Evolutionary conservation across 257 asterid genomes (phyloP).

Genomic region (Gentiana dahurica): DNA sequence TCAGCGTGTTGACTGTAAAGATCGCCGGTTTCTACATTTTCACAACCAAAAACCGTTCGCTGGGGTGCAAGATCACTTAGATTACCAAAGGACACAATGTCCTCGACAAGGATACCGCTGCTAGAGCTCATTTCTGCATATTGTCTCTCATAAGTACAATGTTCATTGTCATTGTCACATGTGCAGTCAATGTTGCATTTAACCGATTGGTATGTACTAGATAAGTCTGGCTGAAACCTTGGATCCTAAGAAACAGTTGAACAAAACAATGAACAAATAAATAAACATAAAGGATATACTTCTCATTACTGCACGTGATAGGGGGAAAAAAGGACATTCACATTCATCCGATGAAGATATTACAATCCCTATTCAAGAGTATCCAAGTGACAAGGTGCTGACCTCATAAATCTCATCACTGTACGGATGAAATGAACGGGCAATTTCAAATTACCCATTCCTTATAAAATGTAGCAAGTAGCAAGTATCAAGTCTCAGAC

Average conservation of each 20-base stretch:
- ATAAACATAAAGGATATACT: no score
- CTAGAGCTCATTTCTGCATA: conserved; percentile 99
- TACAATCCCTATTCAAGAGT: no score
- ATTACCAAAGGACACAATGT: conserved; percentile 86
- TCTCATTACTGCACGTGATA: no score
- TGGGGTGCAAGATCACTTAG: conserved; percentile 82
- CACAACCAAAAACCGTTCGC: conserved; percentile 93
- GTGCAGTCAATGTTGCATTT: conserved; percentile 82
- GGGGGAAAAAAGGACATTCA: no score
- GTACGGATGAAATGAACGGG: no score
- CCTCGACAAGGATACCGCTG: conserved; percentile 91
- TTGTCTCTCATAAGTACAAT: conserved; percentile 78
- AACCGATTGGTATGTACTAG: conserved; percentile 70
- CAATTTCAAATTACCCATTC: no score
- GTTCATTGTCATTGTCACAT: conserved; percentile 64
- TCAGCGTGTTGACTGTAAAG: conserved; percentile 97
- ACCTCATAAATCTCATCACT: no score
- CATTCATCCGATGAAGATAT: no score
- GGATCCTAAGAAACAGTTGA: conserved; percentile 50
- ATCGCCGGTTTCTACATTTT: conserved; percentile 93
- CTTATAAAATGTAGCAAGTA: no score
- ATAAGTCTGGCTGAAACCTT: conserved; percentile 70
- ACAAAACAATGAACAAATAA: no score
- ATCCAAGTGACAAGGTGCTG: no score
- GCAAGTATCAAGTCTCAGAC: no score